Base-by-base conservation (phyloP, 1,139 yeast species). In the Lizanozyma gosingica region DNA sequence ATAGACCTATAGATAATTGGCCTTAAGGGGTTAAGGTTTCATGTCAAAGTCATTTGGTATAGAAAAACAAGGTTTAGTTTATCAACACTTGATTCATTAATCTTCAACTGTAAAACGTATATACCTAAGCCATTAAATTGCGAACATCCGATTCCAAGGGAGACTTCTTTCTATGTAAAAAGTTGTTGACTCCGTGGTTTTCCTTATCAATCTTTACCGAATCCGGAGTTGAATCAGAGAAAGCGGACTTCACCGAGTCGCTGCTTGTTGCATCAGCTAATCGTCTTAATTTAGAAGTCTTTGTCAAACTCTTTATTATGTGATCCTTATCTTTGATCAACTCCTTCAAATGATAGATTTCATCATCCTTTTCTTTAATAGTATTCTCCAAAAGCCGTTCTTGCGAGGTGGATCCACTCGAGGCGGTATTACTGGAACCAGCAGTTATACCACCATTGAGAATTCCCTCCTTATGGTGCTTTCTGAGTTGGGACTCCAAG, bases 271-370 rank as follows among this genome's bases (percentile, higher is more conserved):
- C 57, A 36, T 68, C 76, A 15, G 67, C 73, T 37, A 71, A 51
- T 38, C 71, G 68, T 33, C 83, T 65, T 39, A 77, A 60, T 46
- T 77, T 66, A 34, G 76, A 67, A 1, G 82, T 74, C 42, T 80
- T 75, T 36, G 80, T 78, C 38, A 88, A 65, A 8, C 94, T 88
- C 46, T 76, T 76, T 42, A 88, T 85, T 46, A 88, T 80, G 39
- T 81, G 80, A 50, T 87, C 95, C 56, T 87, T 88, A 49, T 71
- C 77, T 41, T 73, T 71, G 40, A 85, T 59, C 39, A 74, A 67
- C 44, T 77, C 83, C 51, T 73, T 73, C 50, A 88, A 64, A 42
- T 80, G 86, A 39, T 65, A 56, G 9, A 87, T 76, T 55, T 85
- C 94, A 40, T 79, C 88, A 45, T 76, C 81, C 49, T 83, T 82